Base-by-base conservation (phyloP, 1,139 yeast species). In the Pichia sp. region DNA sequence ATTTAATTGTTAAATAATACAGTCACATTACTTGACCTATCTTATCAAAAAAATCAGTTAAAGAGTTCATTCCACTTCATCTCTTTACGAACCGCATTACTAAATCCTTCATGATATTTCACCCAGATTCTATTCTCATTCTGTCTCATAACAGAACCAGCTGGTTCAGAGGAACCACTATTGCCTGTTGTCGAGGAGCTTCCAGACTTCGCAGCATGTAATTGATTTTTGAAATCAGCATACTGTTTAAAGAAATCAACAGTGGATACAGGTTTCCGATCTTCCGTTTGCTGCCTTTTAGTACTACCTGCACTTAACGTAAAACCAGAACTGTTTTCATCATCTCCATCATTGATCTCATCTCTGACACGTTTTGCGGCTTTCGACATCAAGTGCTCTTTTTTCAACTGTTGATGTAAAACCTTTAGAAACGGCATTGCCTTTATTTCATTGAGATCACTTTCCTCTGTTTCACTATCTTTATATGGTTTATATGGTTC, bases 41-140 rank as follows among this genome's bases (percentile, higher is more conserved):
- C 9, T 32, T 32, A 1, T 16, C 23, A 16, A 34, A 10, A 34
- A 16, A 34, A 16, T 8, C 7, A n/a, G n/a, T 34, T 39, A 40
- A 57, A 87, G 33, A 88, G 62, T 47, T 81, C 85, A 4, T 67
- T 62, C 97, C 97, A 92, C 6, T 81, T 75, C 32, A 90, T 78
- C 47, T 82, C 84, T 56, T 87, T 87, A 37, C 95, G 68, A 1
- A 92, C 97, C 0, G 98, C 98, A 62, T 90, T 85, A 7, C 95
- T 85, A 56, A 85, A 90, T 2, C 98, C 97, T 62, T 90, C 97
- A 53, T 85, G 85, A 57, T 82, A 90, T 58, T 85, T 90, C 16
- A 92, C 85, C 97, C 97, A 92, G 6, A 87, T 83, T 50, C 84
- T 69, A 33, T 56, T 47, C 16, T 53, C 58, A 40, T 43, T 62